Evolutionary conservation across 805 yeast genomes (phyloP), one percentile per base, ranked within the genome.

Genomic region (Candida sakaeoensis): DNA sequence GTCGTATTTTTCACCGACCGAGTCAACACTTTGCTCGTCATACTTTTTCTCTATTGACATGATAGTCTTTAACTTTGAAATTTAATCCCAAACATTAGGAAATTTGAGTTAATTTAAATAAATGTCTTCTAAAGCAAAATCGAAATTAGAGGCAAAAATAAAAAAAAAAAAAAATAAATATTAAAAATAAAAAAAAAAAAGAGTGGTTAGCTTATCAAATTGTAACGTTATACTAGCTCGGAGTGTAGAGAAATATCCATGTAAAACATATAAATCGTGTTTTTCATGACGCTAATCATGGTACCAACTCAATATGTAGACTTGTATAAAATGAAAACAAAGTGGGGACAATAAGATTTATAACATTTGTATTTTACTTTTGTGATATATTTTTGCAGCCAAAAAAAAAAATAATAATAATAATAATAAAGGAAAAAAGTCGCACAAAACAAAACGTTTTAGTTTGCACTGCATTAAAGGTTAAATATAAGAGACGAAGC

Each of bases 1-100:
- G 21, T 36, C 23, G 24, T 37, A 27, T 31, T 37, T 37, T 5
- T 32, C 40, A 14, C 19, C 31, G 4, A 37, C 13, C 6, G 40
- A 37, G 12, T 24, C 40, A 12, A 37, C 29, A 24, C 40, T 28
- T 23, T 29, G 34, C 13, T 27, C 39, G 12, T 36, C 39, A 13
- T 13, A 28, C 10, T 36, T 36, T 15, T 36, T 36, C 15, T 36
- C 39, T 3, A 24, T 8, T 4, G 32, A 28, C 32, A 21, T 21
- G 6, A 21, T 21, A 21, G 9, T 21, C n/a, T n/a, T n/a, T 7
- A 21, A 21, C 6, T 21, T 21, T 7, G 9, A 7, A 21, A 21
- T 21, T 21, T 21, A 21, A 7, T 7, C 6, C 6, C 6, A 21
- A 6, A 7, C 9, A 21, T 21, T 21, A 21, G 24, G 24, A 9